A percentile compares a stretch with the other conserved stretches of the same genome.
Evolutionary conservation across 768 basidiomycete species (phyloP).

Genomic region (Tylopilus sp.): DNA sequence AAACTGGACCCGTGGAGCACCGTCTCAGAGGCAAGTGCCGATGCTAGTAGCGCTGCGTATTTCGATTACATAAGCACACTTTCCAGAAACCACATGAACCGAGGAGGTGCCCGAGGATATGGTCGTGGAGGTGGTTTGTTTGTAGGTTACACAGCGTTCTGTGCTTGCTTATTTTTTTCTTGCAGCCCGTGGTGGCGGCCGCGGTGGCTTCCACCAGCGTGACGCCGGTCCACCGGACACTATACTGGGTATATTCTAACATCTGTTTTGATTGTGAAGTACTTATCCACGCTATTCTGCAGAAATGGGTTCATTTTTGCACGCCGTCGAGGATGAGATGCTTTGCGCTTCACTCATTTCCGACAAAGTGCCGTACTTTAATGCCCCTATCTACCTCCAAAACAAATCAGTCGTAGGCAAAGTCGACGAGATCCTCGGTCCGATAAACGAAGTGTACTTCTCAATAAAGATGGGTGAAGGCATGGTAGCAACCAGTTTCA

Average conservation of each 20-base stretch:
- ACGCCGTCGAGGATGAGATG: slow-evolving; percentile 99
- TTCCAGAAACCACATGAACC: slow-evolving; percentile 39
- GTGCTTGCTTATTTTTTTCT: slow-evolving; percentile 1
- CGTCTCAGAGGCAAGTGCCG: no score
- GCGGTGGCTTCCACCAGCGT: slow-evolving; percentile 68
- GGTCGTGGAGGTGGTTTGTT: slow-evolving; percentile 50
- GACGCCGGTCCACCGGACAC: slow-evolving; percentile 78
- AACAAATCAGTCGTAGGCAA: slow-evolving; percentile 96
- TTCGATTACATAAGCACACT: slow-evolving; percentile 27
- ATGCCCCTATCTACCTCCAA: slow-evolving; percentile 95
- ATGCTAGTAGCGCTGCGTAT: no score
- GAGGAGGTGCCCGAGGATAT: slow-evolving; percentile 53
- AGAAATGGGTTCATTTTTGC: slow-evolving; percentile 93
- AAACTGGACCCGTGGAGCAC: no score
- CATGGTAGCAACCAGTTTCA: slow-evolving; percentile 93
- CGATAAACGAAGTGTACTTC: slow-evolving; percentile 98
- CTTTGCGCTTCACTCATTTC: slow-evolving; percentile 80
- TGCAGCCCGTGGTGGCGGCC: slow-evolving; percentile 57
- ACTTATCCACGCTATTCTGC: slow-evolving; percentile 8
- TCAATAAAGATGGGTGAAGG: slow-evolving; percentile 97
- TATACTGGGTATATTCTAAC: slow-evolving; percentile 53
- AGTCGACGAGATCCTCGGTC: slow-evolving; percentile 98
- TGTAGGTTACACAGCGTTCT: not conserved
- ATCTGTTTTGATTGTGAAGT: not conserved
- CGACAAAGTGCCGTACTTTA: slow-evolving; percentile 98